phyloP scores from a whole-genome alignment of 495 filamentous ascomycete species.

The Melanomma pulvis-pyrius region DNA sequence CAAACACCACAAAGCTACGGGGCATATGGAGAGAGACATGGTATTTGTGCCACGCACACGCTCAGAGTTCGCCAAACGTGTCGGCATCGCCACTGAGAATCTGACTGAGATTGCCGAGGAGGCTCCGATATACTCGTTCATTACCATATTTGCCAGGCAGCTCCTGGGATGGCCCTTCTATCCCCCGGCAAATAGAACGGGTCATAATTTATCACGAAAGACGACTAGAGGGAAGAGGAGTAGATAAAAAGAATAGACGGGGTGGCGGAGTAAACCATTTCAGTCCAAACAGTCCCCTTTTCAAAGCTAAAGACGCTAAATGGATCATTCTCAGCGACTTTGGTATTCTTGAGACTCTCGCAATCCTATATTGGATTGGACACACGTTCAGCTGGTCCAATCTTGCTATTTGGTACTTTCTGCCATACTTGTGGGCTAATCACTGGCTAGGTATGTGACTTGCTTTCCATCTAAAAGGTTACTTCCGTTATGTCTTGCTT shows the following conservation, averaged over 20 bases:
- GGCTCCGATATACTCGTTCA: slow-evolving; percentile 77
- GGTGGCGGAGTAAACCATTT: slow-evolving; percentile 86
- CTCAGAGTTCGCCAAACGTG: slow-evolving; percentile 66
- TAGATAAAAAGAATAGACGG: slow-evolving; percentile 80
- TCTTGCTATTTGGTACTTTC: slow-evolving; percentile 98
- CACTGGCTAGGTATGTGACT: slow-evolving; percentile 78
- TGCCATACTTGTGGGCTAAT: slow-evolving; percentile 96
- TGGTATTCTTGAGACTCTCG: slow-evolving; percentile 38
- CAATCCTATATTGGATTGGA: slow-evolving; percentile 39
- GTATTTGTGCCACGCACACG: slow-evolving; percentile 89
- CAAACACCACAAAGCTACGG: slow-evolving; percentile 82
- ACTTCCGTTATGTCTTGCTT: too few species aligned
- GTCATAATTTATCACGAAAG: slow-evolving; percentile 87
- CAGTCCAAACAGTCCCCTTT: slow-evolving; percentile 79
- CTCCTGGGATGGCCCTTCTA: slow-evolving; percentile 87
- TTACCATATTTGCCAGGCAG: slow-evolving; percentile 76
- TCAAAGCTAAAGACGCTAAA: slow-evolving; percentile 75
- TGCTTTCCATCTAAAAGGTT: slow-evolving; percentile 13
- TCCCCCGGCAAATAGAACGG: slow-evolving; percentile 80
- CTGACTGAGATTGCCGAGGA: slow-evolving; percentile 86
- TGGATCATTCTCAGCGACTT: slow-evolving; percentile 71
- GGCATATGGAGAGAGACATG: slow-evolving; percentile 93
- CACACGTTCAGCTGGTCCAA: slow-evolving; percentile 78
- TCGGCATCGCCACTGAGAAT: slow-evolving; percentile 72
- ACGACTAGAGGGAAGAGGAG: slow-evolving; percentile 66